These are phyloP conservation scores for Arthrobotrys iridis DNA, from an alignment of 2,329 filamentous ascomycete genomes.

Conservation along the genomic window DNA sequence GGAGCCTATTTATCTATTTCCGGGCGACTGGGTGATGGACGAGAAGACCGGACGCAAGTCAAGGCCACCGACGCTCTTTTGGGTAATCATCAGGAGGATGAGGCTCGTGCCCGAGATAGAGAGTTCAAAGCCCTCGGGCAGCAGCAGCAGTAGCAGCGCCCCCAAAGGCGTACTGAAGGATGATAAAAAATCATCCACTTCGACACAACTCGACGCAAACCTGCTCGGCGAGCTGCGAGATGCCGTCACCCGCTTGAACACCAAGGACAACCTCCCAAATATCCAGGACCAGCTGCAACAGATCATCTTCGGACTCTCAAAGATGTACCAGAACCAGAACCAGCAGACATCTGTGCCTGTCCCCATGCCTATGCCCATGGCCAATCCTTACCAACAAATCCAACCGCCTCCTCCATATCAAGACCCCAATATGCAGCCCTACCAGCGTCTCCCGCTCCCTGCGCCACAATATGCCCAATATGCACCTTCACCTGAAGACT, in stretches of 20 bases:
- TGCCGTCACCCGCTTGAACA: slow-evolving; percentile 22
- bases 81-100: slow-evolving; percentile 30
- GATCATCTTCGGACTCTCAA: not conserved
- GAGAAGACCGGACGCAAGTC: slow-evolving; percentile 1
- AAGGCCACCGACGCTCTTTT: slow-evolving; percentile 9
- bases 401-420: not conserved
- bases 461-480: slow-evolving; percentile 16
- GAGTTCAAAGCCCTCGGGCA: not conserved
- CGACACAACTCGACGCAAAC: not conserved
- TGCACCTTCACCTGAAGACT: not conserved
- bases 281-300: slow-evolving; percentile 21
- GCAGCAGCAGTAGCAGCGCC: not conserved
- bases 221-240: not conserved
- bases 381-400: not conserved
- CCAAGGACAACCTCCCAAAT: slow-evolving; percentile 15
- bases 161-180: slow-evolving; percentile 25
- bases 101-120: slow-evolving; percentile 3
- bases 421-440: not conserved
- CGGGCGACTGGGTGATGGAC: not conserved
- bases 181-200: slow-evolving; percentile 4
- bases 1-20: slow-evolving; percentile 9
- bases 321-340: slow-evolving; percentile 2
- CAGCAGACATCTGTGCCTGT: not conserved
- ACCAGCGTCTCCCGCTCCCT: not conserved
- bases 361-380: not conserved